phyloP scores from a whole-genome alignment of 495 filamentous ascomycete genomes.

The Neurospora sp. region DNA sequence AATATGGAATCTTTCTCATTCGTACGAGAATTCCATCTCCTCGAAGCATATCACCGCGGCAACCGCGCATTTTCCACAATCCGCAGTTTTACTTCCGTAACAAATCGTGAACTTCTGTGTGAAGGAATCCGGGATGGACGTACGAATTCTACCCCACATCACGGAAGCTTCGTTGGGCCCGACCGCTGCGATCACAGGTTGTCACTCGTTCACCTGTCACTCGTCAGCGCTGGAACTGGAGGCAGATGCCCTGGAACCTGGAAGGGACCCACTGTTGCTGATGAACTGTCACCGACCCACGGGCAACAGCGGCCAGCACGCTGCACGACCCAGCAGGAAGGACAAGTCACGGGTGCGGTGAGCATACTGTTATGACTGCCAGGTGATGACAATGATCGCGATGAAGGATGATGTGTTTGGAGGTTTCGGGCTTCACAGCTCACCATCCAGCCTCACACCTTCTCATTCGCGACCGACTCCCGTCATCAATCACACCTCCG shows the following conservation, averaged over 20 bases:
- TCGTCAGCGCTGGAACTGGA: too few relatives aligned
- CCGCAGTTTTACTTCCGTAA: background rate
- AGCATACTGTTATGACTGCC: background rate
- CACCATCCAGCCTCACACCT: background rate
- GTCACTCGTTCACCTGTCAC: too few relatives aligned
- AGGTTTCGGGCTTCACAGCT: background rate
- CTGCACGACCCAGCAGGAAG: background rate
- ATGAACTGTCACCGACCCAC: background rate
- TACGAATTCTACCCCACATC: too few relatives aligned
- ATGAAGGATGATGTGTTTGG: background rate
- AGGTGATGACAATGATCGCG: background rate
- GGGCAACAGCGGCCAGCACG: background rate
- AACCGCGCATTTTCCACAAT: background rate
- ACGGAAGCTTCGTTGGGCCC: too few relatives aligned
- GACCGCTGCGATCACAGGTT: too few relatives aligned
- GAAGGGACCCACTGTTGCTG: background rate
- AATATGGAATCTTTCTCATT: background rate
- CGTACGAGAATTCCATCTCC: background rate
- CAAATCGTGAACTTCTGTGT: background rate
- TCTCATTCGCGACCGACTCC: background rate
- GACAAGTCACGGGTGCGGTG: background rate
- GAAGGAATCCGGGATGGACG: too few relatives aligned
- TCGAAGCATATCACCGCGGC: background rate
- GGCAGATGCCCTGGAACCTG: too few relatives aligned
- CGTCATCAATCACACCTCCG: background rate